Evolutionary conservation across 306 rosid species (phyloP), one percentile per base, ranked within the genome.

Genomic region (Macrotyloma uniflorum): DNA sequence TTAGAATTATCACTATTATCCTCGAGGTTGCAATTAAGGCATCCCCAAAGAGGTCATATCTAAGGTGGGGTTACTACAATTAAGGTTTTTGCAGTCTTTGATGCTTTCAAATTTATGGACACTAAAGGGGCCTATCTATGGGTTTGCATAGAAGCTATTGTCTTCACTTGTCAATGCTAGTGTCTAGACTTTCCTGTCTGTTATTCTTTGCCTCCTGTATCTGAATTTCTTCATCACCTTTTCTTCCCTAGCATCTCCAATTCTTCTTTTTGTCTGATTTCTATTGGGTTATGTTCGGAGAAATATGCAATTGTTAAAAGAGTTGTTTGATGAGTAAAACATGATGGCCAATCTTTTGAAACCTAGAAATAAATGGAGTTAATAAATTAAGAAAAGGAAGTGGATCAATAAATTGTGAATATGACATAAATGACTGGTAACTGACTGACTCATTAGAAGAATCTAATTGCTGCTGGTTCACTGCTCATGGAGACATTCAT

Each of bases 401-500:
- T 35, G 49, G 22, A 62, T 50, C 36, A 13, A 10, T 12, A 64
- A 35, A 43, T 36, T 50, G 4, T 33, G 65, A 47, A 35, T 61
- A 53, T 26, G 40, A 66, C 58, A 62, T 13, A 4, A 36, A 36
- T 13, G 36, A 23, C 5, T 20, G 57, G 42, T 67, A 20, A 30
- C n/a, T 77, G 20, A 23, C 45, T 15, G 51, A 32, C 38, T 65
- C 54, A 42, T 69, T 8, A 36, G 11, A 36, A 20, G 63, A 76
- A 71, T 51, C n/a, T 66, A 40, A 10, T 18, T 80, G 40, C 19
- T 49, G n/a, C 58, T 77, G 51, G 8, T 20, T 22, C 55, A 45
- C 53, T 54, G 59, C 33, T 50, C n/a, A 30, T 67, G 26, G 30
- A 76, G 30, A 45, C 38, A 36, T 80, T 70, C 28, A 67, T 75